phyloP scores from a whole-genome alignment of 805 yeast species.

The Starmerella etchellsii region DNA sequence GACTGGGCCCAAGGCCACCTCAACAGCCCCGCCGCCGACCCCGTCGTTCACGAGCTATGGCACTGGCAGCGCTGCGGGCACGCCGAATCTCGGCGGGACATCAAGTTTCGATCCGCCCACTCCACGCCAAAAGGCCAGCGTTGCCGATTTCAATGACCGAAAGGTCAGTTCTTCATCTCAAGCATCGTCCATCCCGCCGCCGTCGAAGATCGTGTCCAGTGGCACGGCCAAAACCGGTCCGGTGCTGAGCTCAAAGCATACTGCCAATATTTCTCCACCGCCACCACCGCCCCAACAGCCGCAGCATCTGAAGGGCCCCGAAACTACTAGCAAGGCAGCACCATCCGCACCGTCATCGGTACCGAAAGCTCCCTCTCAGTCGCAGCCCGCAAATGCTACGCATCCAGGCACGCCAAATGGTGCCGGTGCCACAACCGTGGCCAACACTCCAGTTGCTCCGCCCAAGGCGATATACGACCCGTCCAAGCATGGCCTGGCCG shows the following conservation, averaged over 20 bases:
- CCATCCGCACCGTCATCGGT: neutral
- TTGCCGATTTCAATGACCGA: conserved; percentile 5
- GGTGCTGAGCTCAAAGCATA: conserved; percentile 12
- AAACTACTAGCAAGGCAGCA: neutral
- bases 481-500: conserved; percentile 29
- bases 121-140: too few relatives aligned
- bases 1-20: too few relatives aligned
- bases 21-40: neutral
- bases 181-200: conserved; percentile 14
- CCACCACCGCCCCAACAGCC: neutral
- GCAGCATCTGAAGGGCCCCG: neutral
- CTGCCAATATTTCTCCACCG: neutral
- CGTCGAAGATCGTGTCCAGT: conserved; percentile 13
- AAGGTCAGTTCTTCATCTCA: conserved; percentile 9
- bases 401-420: neutral
- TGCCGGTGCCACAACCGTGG: neutral
- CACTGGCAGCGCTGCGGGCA: neutral
- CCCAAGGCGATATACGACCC: conserved; percentile 21
- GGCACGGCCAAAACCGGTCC: conserved; percentile 25
- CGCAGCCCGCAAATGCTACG: neutral
- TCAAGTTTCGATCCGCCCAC: too few relatives aligned
- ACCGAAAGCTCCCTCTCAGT: neutral
- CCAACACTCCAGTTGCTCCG: conserved; percentile 8
- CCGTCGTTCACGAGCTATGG: neutral
- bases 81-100: neutral